Evolutionary conservation across 352 stramenopile species (phyloP), one percentile per base, ranked within the genome.

Genomic region (Phytophthora europaea): DNA sequence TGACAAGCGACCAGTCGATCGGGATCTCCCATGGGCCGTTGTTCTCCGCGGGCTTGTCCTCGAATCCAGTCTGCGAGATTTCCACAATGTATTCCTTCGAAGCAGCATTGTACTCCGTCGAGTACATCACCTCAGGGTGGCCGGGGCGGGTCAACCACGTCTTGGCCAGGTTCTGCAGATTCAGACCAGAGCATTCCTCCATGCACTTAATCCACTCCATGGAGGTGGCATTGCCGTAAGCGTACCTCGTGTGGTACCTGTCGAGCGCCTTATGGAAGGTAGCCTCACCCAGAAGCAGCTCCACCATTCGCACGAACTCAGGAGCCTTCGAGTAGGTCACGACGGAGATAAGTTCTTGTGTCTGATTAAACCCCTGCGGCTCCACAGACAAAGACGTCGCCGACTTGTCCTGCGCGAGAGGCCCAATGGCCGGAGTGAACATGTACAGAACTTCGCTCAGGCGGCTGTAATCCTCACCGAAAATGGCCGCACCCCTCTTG

Each of bases 141-240:
- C 85, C 87, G 0, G 87, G 82, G 16, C 87, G 84, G 61, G 92
- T 92, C n/a, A 94, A 70, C 87, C 87, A 94, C 51, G 82, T 89
- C 69, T 90, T 86, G 15, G 82, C 80, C 28, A 94, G 61, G 57
- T 91, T 91, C 61, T 92, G 81, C 61, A 94, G 65, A 63, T 88
- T 73, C 13, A 81, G 65, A 6, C 83, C 81, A 22, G 87, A 92
- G 56, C 86, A 88, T 65, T 94, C 78, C 63, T 92, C 84, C 87
- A 94, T 94, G 77, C 84, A 92, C 57, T 79, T 71, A 58, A 94
- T 92, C 87, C 87, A 94, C 40, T 94, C 80, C 75, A 88, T 89
- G 9, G 69, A 90, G 36, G 87, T 94, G 9, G 87, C 87, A 70
- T 94, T 94, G 51, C 78, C 75, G 53, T 85, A 92, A 20, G 79